These are phyloP conservation scores for Stereocaulon alpinum DNA, from an alignment of 495 filamentous ascomycete species.

Conservation along the genomic window DNA sequence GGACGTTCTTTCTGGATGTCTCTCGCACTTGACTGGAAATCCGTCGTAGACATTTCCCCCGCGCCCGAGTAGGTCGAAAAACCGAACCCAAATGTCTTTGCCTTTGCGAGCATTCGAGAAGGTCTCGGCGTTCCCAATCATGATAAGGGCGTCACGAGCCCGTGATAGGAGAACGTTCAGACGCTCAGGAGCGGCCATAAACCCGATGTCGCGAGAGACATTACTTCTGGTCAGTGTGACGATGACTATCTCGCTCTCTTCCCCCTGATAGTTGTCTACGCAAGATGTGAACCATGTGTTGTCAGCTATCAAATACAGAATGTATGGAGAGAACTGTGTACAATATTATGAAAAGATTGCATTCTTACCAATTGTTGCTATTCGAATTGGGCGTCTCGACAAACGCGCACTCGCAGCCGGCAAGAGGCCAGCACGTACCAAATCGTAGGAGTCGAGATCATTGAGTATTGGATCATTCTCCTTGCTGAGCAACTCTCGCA, in stretches of 20 bases:
- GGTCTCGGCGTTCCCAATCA: constrained; percentile 62
- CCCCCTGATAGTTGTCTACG: constrained; percentile 79
- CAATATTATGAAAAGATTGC: too few relatives aligned
- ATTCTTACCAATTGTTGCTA: constrained; percentile 61
- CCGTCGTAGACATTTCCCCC: constrained; percentile 55
- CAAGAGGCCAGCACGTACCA: constrained; percentile 52
- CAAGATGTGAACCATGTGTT: too few relatives aligned
- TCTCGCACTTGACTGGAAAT: constrained; percentile 57
- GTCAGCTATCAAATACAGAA: too few relatives aligned
- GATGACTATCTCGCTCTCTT: constrained; percentile 61
- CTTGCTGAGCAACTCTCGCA: constrained; percentile 43
- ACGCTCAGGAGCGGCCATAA: constrained; percentile 58
- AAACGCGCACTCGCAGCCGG: constrained; percentile 40
- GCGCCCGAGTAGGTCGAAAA: constrained; percentile 48
- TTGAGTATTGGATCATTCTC: constrained; percentile 54
- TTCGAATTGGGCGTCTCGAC: constrained; percentile 40
- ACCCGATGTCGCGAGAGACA: constrained; percentile 53
- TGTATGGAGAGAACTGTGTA: too few relatives aligned
- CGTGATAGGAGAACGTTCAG: constrained; percentile 65
- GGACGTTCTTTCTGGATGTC: constrained; percentile 44
- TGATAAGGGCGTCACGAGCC: constrained; percentile 54
- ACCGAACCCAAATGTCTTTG: constrained; percentile 42
- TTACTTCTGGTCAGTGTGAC: constrained; percentile 61
- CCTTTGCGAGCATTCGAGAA: constrained; percentile 57
- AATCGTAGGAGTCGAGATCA: constrained; percentile 59